Base-by-base conservation (phyloP, 805 yeast genomes). In the Suhomyces tanzawaensis region DNA sequence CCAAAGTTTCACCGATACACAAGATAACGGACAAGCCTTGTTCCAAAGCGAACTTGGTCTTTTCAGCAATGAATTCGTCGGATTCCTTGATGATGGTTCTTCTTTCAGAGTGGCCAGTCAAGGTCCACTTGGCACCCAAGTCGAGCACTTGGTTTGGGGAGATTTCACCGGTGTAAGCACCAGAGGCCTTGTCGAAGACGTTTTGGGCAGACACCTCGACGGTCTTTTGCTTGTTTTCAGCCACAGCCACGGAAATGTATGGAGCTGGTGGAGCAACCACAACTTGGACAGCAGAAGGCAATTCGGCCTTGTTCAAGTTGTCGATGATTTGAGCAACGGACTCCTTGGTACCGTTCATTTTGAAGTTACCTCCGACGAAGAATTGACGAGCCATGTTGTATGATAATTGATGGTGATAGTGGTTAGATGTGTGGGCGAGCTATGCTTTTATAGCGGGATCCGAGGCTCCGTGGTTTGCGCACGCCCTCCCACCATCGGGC, bases 311-410 rank as follows among this genome's bases (percentile, higher is more conserved):
- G 78, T 91, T 91, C 62, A 93, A 79, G 72, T 81, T 74, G 49
- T 81, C 90, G 47, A 91, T 83, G 62, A 93, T 90, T 53, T 79
- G 71, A 66, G 80, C 78, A 68, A 93, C 85, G 55, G 93, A 84
- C 57, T 77, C 79, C 71, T 82, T 82, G 62, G 95, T 73, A 64
- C 99, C 99, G 79, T 93, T 93, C 87, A 93, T 83, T 73, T 93
- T 93, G 81, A 93, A 91, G 89, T 93, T 93, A 62, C 99, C 99
- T 58, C 99, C 99, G 62, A 93, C 96, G 69, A 93, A 90, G 75
- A 91, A 93, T 69, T 76, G 79, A 72, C 95, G 85, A 65, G 95
- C 82, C 95, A 69, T 69, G 49, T 36, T 66, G 36, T 21, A 18
- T 33, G 32, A 34, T 39, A 12, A 13, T 24, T 24, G 14, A 8